Evolutionary conservation across 495 filamentous ascomycete genomes (phyloP).

Genomic region (Penicillium bialowiezense): DNA sequence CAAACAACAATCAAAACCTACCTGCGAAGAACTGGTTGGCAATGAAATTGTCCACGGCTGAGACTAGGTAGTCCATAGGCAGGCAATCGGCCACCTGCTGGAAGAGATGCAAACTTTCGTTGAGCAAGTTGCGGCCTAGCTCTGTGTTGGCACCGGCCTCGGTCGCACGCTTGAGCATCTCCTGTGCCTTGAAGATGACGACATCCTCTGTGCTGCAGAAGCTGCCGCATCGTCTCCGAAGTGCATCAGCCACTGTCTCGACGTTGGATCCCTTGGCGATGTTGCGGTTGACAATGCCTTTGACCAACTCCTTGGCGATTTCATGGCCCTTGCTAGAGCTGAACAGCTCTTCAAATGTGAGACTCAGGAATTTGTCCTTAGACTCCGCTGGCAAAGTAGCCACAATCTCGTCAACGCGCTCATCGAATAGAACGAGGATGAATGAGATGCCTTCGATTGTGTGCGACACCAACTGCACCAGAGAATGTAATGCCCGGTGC

Average conservation of each 20-base stretch:
- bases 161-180: conserved; percentile 80
- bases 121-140: conserved; percentile 73
- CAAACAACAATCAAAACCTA: conserved; percentile 10
- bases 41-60: conserved; percentile 74
- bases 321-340: conserved; percentile 74
- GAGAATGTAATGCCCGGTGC: conserved; percentile 84
- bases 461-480: conserved; percentile 75
- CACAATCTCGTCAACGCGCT: conserved; percentile 85
- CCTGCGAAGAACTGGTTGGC: conserved; percentile 79
- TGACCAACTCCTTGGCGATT: conserved; percentile 93
- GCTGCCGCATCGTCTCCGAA: conserved; percentile 85
- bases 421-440: conserved; percentile 87
- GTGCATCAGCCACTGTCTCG: conserved; percentile 90
- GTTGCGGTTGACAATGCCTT: conserved; percentile 95
- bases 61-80: conserved; percentile 73
- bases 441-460: conserved; percentile 97
- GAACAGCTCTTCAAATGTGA: conserved; percentile 87
- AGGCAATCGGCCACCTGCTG: conserved; percentile 79
- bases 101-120: conserved; percentile 86
- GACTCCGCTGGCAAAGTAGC: conserved; percentile 67
- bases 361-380: conserved; percentile 62
- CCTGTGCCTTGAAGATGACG: conserved; percentile 96
- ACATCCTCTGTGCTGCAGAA: conserved; percentile 98
- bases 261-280: conserved; percentile 95
- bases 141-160: conserved; percentile 75